A percentile compares a stretch with the other conserved stretches of the same genome.
phyloP scores from a whole-genome alignment of 306 rosid genomes.

The Phaseolus lunatus region DNA sequence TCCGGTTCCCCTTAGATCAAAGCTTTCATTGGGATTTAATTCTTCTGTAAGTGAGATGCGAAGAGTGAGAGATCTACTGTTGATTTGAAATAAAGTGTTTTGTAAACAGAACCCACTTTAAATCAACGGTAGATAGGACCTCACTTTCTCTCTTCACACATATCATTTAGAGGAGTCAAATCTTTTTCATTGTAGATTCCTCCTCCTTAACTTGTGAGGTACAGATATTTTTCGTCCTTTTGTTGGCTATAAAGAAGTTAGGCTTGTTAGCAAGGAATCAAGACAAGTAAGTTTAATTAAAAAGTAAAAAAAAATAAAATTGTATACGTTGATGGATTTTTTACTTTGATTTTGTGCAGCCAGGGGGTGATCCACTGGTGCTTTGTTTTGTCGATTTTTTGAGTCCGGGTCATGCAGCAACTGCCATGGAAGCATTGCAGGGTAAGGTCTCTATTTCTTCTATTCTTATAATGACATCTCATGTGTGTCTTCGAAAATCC shows the following conservation, averaged over 20 bases:
- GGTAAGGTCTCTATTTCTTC: slow-evolving; percentile 62
- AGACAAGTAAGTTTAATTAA: slow-evolving; percentile 77
- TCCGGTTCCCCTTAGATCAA: background rate
- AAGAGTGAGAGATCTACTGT: background rate
- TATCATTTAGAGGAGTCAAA: background rate
- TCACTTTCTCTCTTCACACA: background rate
- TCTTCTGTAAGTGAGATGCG: background rate
- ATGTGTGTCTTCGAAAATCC: slow-evolving; percentile 22
- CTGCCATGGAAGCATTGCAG: slow-evolving; percentile 97
- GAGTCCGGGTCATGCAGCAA: slow-evolving; percentile 98
- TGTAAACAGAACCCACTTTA: background rate
- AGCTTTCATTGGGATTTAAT: background rate
- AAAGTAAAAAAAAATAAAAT: slow-evolving; percentile 18
- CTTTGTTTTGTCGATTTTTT: slow-evolving; percentile 95
- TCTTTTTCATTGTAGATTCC: slow-evolving; percentile 38
- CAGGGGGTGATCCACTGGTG: slow-evolving; percentile 92
- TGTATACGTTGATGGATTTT: slow-evolving; percentile 44
- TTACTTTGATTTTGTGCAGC: slow-evolving; percentile 66
- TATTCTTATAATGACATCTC: slow-evolving; percentile 36
- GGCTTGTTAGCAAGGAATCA: slow-evolving; percentile 96
- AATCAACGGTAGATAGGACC: background rate
- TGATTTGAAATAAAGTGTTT: slow-evolving; percentile 6
- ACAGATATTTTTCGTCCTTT: slow-evolving; percentile 96
- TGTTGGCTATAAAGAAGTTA: slow-evolving; percentile 99
- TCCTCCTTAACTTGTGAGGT: slow-evolving; percentile 58